Base-by-base conservation (phyloP, 148 eudicot species). In the Euryodendron excelsum region DNA sequence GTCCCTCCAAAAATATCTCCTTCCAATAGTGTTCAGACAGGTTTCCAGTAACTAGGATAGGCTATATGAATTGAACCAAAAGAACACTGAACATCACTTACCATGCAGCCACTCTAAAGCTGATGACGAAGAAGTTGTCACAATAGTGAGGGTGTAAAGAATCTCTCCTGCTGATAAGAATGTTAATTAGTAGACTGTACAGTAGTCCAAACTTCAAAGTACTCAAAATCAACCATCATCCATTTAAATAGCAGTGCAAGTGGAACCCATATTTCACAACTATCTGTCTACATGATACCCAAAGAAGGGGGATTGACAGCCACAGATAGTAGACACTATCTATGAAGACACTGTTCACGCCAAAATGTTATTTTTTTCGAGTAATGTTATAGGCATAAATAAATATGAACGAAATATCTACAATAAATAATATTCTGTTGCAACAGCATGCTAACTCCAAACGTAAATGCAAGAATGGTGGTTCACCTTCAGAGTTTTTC, bases 51-150 rank as follows among this genome's bases (percentile, higher is more conserved):
- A n/a, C n/a, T n/a, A n/a, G n/a, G n/a, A n/a, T n/a, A n/a, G n/a
- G n/a, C n/a, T n/a, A n/a, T n/a, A n/a, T n/a, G n/a, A n/a, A n/a
- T n/a, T n/a, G n/a, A n/a, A n/a, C n/a, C n/a, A n/a, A n/a, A n/a
- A n/a, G n/a, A n/a, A n/a, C n/a, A n/a, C n/a, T n/a, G n/a, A n/a
- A n/a, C n/a, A n/a, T n/a, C n/a, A n/a, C n/a, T n/a, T n/a, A n/a
- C n/a, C n/a, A n/a, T n/a, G n/a, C n/a, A n/a, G n/a, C n/a, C n/a
- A n/a, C 73, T 84, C 82, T 33, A 94, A 78, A 66, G 91, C 79
- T 82, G 97, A 85, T 48, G 98, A 94, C 14, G 98, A 89, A 5
- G 89, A 86, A 31, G 96, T 92, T 41, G 98, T 92, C 82, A 94
- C 20, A 34, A 94, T 94, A 61, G 97, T 94, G 84, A 94, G 92